phyloP scores from a whole-genome alignment of 768 basidiomycete species.

The Phylloporus arenicola region DNA sequence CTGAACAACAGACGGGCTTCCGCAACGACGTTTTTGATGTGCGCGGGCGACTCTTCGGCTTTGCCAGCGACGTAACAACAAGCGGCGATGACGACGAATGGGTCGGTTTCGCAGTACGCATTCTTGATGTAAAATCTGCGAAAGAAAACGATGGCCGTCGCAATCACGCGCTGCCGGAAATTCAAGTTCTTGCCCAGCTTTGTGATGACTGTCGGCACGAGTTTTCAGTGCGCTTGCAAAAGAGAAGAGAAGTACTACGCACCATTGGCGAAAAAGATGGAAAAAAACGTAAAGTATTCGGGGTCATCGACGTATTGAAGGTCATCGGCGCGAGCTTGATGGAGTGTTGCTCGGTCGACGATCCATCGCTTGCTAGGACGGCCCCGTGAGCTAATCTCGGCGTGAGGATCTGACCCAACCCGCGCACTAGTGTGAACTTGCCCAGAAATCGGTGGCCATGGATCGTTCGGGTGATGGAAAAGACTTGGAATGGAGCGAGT shows the following conservation, averaged over 20 bases:
- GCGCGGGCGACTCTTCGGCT: conserved; percentile 92
- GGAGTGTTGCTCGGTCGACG: conserved; percentile 71
- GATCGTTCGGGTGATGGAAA: not conserved
- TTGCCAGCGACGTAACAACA: conserved; percentile 97
- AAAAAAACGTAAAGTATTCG: conserved; percentile 73
- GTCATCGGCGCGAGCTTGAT: conserved; percentile 72
- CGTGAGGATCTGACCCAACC: conserved; percentile 7
- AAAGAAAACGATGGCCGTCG: conserved; percentile 94
- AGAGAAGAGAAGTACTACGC: conserved; percentile 3
- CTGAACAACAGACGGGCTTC: conserved; percentile 78
- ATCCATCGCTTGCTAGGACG: conserved; percentile 82
- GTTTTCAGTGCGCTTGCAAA: not conserved
- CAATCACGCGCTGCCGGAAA: conserved; percentile 85
- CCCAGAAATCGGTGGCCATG: conserved; percentile 92
- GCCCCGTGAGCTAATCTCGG: conserved; percentile 13
- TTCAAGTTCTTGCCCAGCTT: conserved; percentile 80
- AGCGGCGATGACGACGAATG: conserved; percentile 85
- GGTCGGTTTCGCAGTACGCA: conserved; percentile 92
- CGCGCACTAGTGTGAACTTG: conserved; percentile 80
- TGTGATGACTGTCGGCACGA: conserved; percentile 55
- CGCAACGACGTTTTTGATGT: conserved; percentile 86
- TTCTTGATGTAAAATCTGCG: conserved; percentile 97
- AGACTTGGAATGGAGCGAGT: not conserved
- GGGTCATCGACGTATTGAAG: conserved; percentile 72
- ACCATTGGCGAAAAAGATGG: conserved; percentile 89